Evolutionary conservation across 768 basidiomycete genomes (phyloP).

Genomic region (Trametes gibbosa): DNA sequence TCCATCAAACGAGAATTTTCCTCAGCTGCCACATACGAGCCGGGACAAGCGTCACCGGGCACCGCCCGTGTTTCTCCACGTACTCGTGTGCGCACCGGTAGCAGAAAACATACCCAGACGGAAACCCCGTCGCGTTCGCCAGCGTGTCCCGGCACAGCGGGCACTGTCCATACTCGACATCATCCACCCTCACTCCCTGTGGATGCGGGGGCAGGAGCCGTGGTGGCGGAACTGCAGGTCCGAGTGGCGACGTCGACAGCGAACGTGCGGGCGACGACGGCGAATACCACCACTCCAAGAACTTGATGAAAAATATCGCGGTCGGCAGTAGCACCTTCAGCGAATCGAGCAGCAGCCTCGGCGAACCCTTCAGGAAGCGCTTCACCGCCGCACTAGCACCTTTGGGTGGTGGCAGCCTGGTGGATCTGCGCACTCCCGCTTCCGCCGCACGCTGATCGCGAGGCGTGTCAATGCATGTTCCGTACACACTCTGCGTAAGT

Average conservation of each 20-base stretch:
- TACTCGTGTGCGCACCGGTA: slow-evolving; percentile 88
- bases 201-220: slow-evolving; percentile 73
- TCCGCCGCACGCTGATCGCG: slow-evolving; percentile 28
- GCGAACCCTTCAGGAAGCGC: slow-evolving; percentile 49
- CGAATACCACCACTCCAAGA: slow-evolving; percentile 99
- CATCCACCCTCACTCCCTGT: slow-evolving; percentile 62
- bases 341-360: slow-evolving; percentile 70
- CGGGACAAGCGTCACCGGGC: slow-evolving; percentile 84
- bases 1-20: slow-evolving; percentile 68
- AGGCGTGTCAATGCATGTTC: neutral
- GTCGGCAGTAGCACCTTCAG: slow-evolving; percentile 78
- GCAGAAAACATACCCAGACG: slow-evolving; percentile 94
- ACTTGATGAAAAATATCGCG: slow-evolving; percentile 93
- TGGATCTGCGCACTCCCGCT: slow-evolving; percentile 17
- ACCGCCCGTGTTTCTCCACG: slow-evolving; percentile 72
- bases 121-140: slow-evolving; percentile 85
- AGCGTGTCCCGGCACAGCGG: slow-evolving; percentile 73
- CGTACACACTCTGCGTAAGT: neutral
- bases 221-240: slow-evolving; percentile 75
- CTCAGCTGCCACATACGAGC: slow-evolving; percentile 78
- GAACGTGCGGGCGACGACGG: slow-evolving; percentile 82
- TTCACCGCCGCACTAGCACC: slow-evolving; percentile 45
- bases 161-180: slow-evolving; percentile 73
- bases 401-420: slow-evolving; percentile 26
- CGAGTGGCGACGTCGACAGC: slow-evolving; percentile 58